Evolutionary conservation across 306 rosid genomes (phyloP).

Genomic region (Acacia confusa): DNA sequence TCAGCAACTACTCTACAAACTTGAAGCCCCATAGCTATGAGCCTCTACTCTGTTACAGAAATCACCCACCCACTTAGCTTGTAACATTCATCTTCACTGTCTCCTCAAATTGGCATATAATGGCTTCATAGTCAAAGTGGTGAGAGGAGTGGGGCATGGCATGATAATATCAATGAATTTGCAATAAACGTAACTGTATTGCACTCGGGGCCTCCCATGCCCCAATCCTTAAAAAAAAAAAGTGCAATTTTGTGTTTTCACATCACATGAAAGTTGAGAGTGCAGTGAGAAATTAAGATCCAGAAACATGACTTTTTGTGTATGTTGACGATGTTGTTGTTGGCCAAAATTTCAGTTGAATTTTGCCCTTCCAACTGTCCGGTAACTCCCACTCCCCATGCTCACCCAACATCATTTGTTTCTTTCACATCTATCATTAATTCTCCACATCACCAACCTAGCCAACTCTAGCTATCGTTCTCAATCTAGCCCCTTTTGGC

Average conservation of each 20-base stretch:
- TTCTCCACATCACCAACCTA: too few species aligned
- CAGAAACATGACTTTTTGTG: background rate
- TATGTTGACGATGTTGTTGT: background rate
- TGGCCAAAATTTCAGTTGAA: background rate
- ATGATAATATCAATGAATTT: background rate
- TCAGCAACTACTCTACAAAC: too few species aligned
- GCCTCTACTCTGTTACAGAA: too few species aligned
- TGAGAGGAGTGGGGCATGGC: background rate
- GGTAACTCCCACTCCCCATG: background rate
- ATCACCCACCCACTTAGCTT: too few species aligned
- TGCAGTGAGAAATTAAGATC: background rate
- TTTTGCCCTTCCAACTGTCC: background rate
- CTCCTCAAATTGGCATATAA: background rate
- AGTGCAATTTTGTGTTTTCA: too few species aligned
- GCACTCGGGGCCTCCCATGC: background rate
- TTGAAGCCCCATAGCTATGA: too few species aligned
- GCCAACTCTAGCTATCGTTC: slow-evolving; percentile 24
- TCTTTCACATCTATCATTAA: background rate
- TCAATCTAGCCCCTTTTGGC: slow-evolving; percentile 21
- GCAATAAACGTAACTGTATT: background rate
- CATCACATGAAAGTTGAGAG: background rate
- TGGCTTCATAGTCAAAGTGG: background rate
- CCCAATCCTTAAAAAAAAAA: too few species aligned
- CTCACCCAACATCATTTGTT: too few species aligned
- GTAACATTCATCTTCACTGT: too few species aligned